Conservation (phyloP, 345 rosid species). For the Eucalyptus polyanthemos region DNA sequence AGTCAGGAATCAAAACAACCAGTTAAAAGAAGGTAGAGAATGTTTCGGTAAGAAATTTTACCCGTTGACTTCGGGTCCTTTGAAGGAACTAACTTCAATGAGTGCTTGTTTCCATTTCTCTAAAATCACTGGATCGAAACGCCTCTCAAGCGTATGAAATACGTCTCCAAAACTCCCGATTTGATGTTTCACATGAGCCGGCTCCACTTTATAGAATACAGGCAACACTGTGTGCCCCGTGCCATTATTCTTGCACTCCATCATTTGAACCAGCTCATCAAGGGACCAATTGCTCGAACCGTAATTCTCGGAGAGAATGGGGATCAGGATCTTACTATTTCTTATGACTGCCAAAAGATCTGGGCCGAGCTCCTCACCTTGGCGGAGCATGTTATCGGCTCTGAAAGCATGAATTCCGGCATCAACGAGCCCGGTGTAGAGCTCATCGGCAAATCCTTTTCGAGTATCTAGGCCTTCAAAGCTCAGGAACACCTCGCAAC, state of each 20-base stretch:
- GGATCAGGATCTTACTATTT: neutral
- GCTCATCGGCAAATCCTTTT: neutral
- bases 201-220: neutral
- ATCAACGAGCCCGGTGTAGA: neutral
- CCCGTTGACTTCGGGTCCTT: neutral
- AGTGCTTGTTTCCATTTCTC: neutral
- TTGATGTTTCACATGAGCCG: neutral
- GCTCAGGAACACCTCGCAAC: neutral
- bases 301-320: neutral
- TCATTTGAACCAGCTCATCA: neutral
- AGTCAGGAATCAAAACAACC: neutral
- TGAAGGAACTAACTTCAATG: neutral
- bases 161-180: neutral
- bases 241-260: neutral
- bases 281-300: neutral
- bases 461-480: neutral
- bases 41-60: neutral
- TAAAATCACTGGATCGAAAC: neutral
- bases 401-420: neutral
- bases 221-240: neutral
- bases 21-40: neutral
- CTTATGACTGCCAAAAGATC: neutral
- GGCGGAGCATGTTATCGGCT: neutral
- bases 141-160: neutral
- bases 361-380: neutral